These are phyloP conservation scores for Cytospora paraplurivora DNA, from an alignment of 2,329 filamentous ascomycete species.

Conservation along the genomic window DNA sequence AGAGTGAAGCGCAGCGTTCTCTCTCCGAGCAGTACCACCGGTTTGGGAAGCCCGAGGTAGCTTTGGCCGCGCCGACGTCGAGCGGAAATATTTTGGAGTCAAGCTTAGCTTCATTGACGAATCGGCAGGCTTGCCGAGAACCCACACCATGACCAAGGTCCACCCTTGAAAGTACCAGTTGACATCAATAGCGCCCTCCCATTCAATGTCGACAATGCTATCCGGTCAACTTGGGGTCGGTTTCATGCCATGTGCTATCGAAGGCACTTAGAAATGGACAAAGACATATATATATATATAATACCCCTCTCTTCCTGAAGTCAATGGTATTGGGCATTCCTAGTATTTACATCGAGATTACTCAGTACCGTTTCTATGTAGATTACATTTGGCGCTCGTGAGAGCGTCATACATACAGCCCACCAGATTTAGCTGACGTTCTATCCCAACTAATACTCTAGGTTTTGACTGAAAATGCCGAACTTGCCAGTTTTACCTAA, in stretches of 20 bases:
- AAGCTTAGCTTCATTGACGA: slow-evolving; percentile 14
- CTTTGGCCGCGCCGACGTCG: slow-evolving; percentile 10
- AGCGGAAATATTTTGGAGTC: slow-evolving; percentile 23
- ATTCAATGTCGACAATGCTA: too few species aligned
- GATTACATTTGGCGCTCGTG: too few species aligned
- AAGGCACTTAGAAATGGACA: too few species aligned
- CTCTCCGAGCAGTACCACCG: slow-evolving; percentile 16
- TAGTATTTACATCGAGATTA: too few species aligned
- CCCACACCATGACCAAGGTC: neutral
- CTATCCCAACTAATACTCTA: neutral
- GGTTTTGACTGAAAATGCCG: slow-evolving; percentile 24
- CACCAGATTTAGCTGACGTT: neutral
- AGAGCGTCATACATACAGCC: neutral
- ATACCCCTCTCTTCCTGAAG: too few species aligned
- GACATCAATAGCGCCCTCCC: too few species aligned
- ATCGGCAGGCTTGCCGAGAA: slow-evolving; percentile 19
- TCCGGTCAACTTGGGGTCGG: too few species aligned
- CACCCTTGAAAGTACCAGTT: too few species aligned
- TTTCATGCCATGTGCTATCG: too few species aligned
- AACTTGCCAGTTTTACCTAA: slow-evolving; percentile 35
- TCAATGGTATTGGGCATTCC: too few species aligned
- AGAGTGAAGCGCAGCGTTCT: slow-evolving; percentile 9
- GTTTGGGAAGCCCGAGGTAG: neutral
- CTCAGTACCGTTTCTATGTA: too few species aligned
- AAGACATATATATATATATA: too few species aligned